Evolutionary conservation across 1,284 basidiomycete genomes (phyloP), one percentile per base, ranked within the genome.

Genomic region (Ustilago trichophora): DNA sequence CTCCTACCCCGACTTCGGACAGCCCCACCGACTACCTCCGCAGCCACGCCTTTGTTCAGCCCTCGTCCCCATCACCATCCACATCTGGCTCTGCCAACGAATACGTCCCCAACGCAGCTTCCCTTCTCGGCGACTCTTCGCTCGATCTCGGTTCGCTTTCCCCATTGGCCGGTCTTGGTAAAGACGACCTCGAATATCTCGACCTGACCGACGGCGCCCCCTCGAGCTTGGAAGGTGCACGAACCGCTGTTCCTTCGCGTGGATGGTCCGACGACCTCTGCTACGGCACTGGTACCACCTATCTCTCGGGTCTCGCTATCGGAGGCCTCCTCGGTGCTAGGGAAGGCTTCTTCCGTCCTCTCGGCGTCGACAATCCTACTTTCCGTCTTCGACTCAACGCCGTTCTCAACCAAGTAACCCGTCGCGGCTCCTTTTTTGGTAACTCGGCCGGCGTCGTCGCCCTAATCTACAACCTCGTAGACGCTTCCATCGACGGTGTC

Each of bases 221-320:
- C 12, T 74, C 72, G 49, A 64, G 64, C 37, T 62, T 82, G 46
- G 77, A 81, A 50, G 80, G 80, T 25, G 77, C 70, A 16, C 71
- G 77, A 40, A 80, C 77, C 26, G 74, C 77, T 37, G 71, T 82
- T n/a, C 80, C 80, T n/a, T 73, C 68, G 29, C 70, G 96, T 83
- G 95, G 96, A 58, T 99, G 93, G 94, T 92, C 92, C 83, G 96
- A 99, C 85, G 96, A 98, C 84, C 85, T 99, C 62, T 97, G 93
- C 87, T 98, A 98, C 84, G 96, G 96, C 74, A 98, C 95, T 76
- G 96, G 96, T 55, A 96, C 94, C 70, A 97, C 94, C 84, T 98
- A 98, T 88, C 89, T 98, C 52, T 87, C 91, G 80, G 96, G 95
- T 94, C 82, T 98, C 81, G 89, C 89, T 75, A 84, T 96, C 82